Evolutionary conservation across 1,139 yeast species (phyloP).

Genomic region (Debaryomycetaceae sp.): DNA sequence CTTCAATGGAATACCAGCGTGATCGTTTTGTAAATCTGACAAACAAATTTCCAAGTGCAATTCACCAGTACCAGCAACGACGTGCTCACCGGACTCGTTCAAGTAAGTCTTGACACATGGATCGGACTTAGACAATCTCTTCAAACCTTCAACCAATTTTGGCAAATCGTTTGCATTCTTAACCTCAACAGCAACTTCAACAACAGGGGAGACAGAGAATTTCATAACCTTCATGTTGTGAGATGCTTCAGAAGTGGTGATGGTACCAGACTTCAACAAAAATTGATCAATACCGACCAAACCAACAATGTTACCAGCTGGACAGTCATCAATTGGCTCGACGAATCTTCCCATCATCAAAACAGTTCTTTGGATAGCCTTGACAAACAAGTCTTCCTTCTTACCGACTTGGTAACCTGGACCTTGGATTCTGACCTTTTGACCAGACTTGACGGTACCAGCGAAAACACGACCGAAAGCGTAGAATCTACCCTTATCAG

Average conservation of each 20-base stretch:
- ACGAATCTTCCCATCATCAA: constrained; percentile 99
- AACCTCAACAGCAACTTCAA: constrained; percentile 98
- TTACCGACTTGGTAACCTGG: constrained; percentile 98
- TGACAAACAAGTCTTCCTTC: constrained; percentile 95
- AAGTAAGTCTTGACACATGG: constrained; percentile 93
- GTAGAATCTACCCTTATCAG: constrained; percentile 99
- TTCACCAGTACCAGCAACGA: constrained; percentile 99
- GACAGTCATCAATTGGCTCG: constrained; percentile 98
- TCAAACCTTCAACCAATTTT: constrained; percentile 99
- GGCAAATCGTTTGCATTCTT: constrained; percentile 99
- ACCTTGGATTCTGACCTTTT: constrained; percentile 99
- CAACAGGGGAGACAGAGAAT: constrained; percentile 99
- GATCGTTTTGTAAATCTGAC: constrained; percentile 94
- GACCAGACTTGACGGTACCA: constrained; percentile 98
- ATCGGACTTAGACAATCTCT: constrained; percentile 99
- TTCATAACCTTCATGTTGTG: constrained; percentile 99
- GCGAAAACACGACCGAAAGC: constrained; percentile 99
- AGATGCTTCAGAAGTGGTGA: constrained; percentile 93
- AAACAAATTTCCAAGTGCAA: constrained; percentile 98
- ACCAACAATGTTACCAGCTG: constrained; percentile 99
- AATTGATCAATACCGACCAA: constrained; percentile 99
- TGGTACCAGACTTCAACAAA: constrained; percentile 98
- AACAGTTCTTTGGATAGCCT: constrained; percentile 98
- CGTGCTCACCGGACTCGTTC: constrained; percentile 97
- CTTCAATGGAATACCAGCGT: constrained; percentile 99